Evolutionary conservation across 257 asterid species (phyloP), one percentile per base, ranked within the genome.

Genomic region (Galeopsis tetrahit): DNA sequence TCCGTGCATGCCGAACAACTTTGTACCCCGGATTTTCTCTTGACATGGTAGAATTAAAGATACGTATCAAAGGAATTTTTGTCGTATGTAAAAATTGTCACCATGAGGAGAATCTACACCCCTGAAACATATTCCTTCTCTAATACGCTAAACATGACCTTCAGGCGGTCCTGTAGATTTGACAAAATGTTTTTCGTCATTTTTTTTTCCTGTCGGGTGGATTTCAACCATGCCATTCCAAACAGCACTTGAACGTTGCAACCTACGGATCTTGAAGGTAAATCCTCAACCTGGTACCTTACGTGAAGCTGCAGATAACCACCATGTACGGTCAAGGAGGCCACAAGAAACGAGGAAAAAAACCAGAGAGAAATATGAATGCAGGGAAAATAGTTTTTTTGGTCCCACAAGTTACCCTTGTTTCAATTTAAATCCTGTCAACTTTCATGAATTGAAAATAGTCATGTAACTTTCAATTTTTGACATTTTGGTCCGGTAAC

Each of bases 61-160:
- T 4, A n/a, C n/a, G n/a, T n/a, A n/a, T 35, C n/a, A 2, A 14
- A 38, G 28, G 57, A 21, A 52, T 63, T 21, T 9, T n/a, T n/a
- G 15, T 65, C 4, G 57, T 28, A 51, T 14, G 57, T 15, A 3
- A 14, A 13, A 5, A 6, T 15, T 53, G 0, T 11, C 14, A 53
- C 39, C 66, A n/a, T 0, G 33, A 67, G 15, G 72, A 40, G 6
- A 75, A 34, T 69, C 75, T 79, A 80, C 0, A 74, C 48, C 42
- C 83, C 86, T 0, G 97, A 86, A 52, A 90, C 89, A 66, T 85
- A 95, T 84, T 95, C 98, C 82, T 95, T 92, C 83, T 95, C 98
- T 68, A 95, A 74, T 49, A 74, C 85, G 15, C 96, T 87, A 79
- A 87, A 85, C 94, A 90, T 90, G 39, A 92, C 85, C 82, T 85